Percentiles rank a stretch among this genome's conserved stretches.
phyloP scores from a whole-genome alignment of 2,329 filamentous ascomycete species.

The Penicillium sp. region DNA sequence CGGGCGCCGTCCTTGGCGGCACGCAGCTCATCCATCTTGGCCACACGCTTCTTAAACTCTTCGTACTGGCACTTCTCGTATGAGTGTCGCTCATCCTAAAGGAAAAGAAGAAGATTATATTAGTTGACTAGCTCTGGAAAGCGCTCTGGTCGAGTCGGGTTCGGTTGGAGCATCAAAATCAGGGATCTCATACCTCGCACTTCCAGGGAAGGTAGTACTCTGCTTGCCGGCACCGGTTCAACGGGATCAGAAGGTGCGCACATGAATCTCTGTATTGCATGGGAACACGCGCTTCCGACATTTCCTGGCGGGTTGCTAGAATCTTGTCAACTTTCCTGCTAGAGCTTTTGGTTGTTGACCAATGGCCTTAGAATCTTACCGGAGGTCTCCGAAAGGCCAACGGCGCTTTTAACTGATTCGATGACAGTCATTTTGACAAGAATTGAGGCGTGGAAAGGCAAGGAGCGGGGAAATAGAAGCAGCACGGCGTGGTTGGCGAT shows the following conservation, averaged over 20 bases:
- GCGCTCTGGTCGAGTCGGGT: background rate
- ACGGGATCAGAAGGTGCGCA: conserved; percentile 87
- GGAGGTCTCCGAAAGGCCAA: conserved; percentile 44
- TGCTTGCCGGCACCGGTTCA: conserved; percentile 90
- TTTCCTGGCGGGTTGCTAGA: conserved; percentile 67
- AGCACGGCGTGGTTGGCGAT: conserved; percentile 27
- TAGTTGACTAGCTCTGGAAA: background rate
- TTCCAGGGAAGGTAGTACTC: conserved; percentile 97
- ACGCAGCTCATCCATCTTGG: conserved; percentile 96
- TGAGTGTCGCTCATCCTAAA: conserved; percentile 86
- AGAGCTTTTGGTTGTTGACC: conserved; percentile 10
- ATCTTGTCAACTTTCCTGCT: conserved; percentile 16
- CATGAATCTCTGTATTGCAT: conserved; percentile 93
- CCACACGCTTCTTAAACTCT: conserved; percentile 97
- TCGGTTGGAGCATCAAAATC: conserved; percentile 3
- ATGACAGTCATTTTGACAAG: conserved; percentile 45
- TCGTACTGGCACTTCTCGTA: conserved; percentile 99
- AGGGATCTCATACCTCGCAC: conserved; percentile 70
- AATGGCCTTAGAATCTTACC: conserved; percentile 36
- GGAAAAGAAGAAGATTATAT: conserved; percentile 6
- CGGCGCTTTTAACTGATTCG: conserved; percentile 49
- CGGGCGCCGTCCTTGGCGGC: conserved; percentile 78
- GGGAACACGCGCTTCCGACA: conserved; percentile 86
- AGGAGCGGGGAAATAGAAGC: conserved; percentile 19
- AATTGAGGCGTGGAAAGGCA: conserved; percentile 14